Evolutionary conservation across 2,329 filamentous ascomycete genomes (phyloP).

Genomic region (Colletotrichum shisoi): DNA sequence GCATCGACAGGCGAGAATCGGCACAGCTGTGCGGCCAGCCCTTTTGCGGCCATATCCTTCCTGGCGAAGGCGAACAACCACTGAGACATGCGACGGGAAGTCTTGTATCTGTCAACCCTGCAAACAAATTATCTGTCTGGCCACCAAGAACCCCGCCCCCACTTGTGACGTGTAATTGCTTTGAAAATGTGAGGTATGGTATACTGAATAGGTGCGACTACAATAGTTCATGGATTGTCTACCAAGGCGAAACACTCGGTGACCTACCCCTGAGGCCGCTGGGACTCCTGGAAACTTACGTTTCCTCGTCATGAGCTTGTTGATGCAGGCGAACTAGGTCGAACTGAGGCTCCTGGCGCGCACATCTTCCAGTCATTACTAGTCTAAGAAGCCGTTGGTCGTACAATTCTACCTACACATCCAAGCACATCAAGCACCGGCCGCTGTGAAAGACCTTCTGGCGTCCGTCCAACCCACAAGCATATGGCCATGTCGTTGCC

Average conservation of each 20-base stretch:
- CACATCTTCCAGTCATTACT: constrained; percentile 21
- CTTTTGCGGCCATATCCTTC: neutral
- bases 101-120: neutral
- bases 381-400: constrained; percentile 10
- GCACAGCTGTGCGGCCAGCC: neutral
- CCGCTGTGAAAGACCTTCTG: neutral
- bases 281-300: neutral
- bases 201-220: neutral
- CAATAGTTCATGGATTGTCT: neutral
- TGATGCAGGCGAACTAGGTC: neutral
- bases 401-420: constrained; percentile 17
- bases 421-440: neutral
- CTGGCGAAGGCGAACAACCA: neutral
- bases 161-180: neutral
- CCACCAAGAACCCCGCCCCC: too few relatives aligned
- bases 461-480: neutral
- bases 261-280: neutral
- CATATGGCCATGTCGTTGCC: too few relatives aligned
- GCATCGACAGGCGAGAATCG: neutral
- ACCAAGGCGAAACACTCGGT: neutral
- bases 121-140: neutral
- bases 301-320: neutral
- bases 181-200: neutral
- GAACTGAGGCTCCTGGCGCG: neutral
- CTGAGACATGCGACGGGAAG: constrained; percentile 17